Evolutionary conservation across 306 rosid species (phyloP), one percentile per base, ranked within the genome.

Genomic region (Dalbergia cochinchinensis): DNA sequence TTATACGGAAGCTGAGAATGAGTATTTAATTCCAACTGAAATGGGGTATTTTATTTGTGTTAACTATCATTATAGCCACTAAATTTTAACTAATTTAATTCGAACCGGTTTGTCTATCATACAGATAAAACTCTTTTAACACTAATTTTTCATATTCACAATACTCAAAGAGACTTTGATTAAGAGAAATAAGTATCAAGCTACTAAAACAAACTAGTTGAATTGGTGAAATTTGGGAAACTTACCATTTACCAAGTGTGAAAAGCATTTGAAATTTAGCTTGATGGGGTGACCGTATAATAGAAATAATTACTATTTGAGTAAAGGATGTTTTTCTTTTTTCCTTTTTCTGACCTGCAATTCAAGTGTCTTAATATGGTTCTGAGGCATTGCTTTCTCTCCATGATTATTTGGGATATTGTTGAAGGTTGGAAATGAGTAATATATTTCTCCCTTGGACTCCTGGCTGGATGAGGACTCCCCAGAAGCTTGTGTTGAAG

Each of bases 371-470:
- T 70, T 42, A 66, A 50, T 44, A 47, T 62, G 71, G 60, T 71
- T 19, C 18, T 79, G 85, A 83, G 89, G 51, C 31, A 73, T 67
- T 78, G 66, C 65, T 42, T 44, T 83, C 42, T 80, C 65, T 61
- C 11, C 78, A 53, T 67, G 80, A 73, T 70, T 73, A 73, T 70
- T 73, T 63, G 82, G 47, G 55, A 82, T 64, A 73, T 34, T 61
- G 73, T 73, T 86, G 86, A 91, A 90, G 67, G 89, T 86, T 66
- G 92, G 97, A 61, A 87, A 84, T 4, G 96, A 85, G 84, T 61
- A 83, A 68, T 84, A 70, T 20, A 85, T 22, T 37, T 87, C 85
- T 35, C 78, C 88, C 48, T 82, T 88, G 68, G 86, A 86, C 11
- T 76, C 79, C 1, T 86, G 85, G 82, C 91, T 89, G 10, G 92